Base-by-base conservation (phyloP, 2,329 filamentous ascomycete species). In the Ophiostoma ulmi region DNA sequence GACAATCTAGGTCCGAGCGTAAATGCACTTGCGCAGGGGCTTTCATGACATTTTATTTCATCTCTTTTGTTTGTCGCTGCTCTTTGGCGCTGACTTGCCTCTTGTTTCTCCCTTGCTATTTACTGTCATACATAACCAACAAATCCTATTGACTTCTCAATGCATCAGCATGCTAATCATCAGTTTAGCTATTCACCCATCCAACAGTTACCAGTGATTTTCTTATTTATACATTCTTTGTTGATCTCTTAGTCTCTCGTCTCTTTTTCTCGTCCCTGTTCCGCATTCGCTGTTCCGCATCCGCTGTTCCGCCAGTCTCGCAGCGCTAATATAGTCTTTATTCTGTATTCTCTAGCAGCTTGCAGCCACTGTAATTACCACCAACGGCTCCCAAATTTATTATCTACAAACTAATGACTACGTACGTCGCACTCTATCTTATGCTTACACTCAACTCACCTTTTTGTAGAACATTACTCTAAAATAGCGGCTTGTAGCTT, bases 161-260 rank as follows among this genome's bases (percentile, higher is more conserved):
- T 31, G 31, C 31, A 31, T 31, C 31, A 31, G 31, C 22, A 58
- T 26, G 22, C 20, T 10, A 31, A 11, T 22, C 5, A 14, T 3
- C 48, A 44, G 14, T 17, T 8, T 5, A 55, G 2, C 20, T 22
- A 4, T 17, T 48, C 44, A 48, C 14, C 14, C 14, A 17, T 22
- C 52, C 44, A 48, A n/a, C 44, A 48, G 44, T 7, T 20, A 20
- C 20, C 44, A 14, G 39, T n/a, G 5, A 10, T 17, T 6, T 48
- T n/a, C 14, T 55, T 22, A 55, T 5, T 26, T 26, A 11, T 58
- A 58, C 48, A 55, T 58, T 58, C 8, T 11, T 58, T 13, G 20
- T 26, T 55, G 48, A 55, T 55, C 48, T 55, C 48, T 55, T 55
- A 11, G 48, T 55, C 48, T 55, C 52, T 58, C 52, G n/a, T 58